Percentiles rank a stretch among this genome's conserved stretches.
Evolutionary conservation across 768 basidiomycete species (phyloP).

Genomic region (Termitomyces sp.): DNA sequence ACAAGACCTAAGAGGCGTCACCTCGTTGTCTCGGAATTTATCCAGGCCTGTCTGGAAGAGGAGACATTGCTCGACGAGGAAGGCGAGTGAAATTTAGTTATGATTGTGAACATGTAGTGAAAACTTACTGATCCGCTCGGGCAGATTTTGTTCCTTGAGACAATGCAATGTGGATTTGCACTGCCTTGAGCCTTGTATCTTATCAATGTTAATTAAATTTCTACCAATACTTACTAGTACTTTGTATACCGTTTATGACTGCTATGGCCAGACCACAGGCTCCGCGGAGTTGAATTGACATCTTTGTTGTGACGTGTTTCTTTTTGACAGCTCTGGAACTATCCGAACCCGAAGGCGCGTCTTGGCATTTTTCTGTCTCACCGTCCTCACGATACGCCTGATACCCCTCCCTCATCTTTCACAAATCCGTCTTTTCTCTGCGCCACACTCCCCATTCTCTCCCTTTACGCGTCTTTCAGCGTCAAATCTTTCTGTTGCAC

Average conservation of each 20-base stretch:
- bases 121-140: conserved; percentile 2
- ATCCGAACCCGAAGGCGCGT: conserved; percentile 8
- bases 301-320: conserved; percentile 13
- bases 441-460: conserved; percentile 1
- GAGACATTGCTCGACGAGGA: conserved; percentile 83
- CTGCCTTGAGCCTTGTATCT: not conserved
- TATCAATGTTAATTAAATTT: not conserved
- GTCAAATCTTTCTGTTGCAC: not conserved
- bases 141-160: conserved; percentile 28
- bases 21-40: conserved; percentile 75
- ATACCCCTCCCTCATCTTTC: conserved; percentile 3
- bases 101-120: not conserved
- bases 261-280: too few relatives aligned
- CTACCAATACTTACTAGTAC: not conserved
- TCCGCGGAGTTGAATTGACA: not conserved
- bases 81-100: conserved; percentile 44
- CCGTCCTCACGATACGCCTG: conserved; percentile 9
- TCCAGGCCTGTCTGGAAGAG: conserved; percentile 80
- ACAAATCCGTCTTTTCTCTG: conserved; percentile 1
- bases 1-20: conserved; percentile 79
- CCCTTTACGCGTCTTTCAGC: conserved; percentile 11
- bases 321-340: conserved; percentile 9
- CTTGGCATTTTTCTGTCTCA: conserved; percentile 16
- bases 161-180: not conserved
- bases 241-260: not conserved